Evolutionary conservation across 83 land plant genomes (phyloP).

Genomic region (Isoetes engelmannii): DNA sequence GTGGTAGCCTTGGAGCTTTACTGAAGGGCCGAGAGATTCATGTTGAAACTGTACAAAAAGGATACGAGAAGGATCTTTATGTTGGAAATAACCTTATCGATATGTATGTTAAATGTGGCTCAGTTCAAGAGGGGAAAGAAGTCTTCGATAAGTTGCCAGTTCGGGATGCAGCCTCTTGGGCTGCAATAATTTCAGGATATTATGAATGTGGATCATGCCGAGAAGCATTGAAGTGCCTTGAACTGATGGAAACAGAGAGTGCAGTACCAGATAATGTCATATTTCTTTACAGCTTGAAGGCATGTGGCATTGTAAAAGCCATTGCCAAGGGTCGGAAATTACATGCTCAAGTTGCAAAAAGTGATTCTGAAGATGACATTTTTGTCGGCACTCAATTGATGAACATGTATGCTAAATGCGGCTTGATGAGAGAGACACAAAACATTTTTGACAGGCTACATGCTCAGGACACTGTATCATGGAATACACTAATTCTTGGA

Average conservation of each 20-base stretch:
- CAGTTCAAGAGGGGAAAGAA: no score
- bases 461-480: not conserved
- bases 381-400: conserved; percentile 2
- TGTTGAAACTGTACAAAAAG: no score
- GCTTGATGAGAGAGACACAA: not conserved
- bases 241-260: not conserved
- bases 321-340: no score
- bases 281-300: not conserved
- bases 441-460: conserved; percentile 4
- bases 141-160: no score
- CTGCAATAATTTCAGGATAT: not conserved
- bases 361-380: not conserved
- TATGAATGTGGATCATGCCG: not conserved
- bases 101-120: no score
- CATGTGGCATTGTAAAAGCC: conserved; percentile 2
- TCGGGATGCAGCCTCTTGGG: not conserved
- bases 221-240: not conserved
- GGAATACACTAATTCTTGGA: conserved; percentile 2
- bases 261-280: not conserved
- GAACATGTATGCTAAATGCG: not conserved
- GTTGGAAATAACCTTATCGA: no score
- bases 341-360: no score
- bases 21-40: not conserved
- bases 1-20: conserved; percentile 5
- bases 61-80: no score